A percentile compares a stretch with the other conserved stretches of the same genome.
These are phyloP conservation scores for Hawksworthiomyces lignivorus DNA, from an alignment of 2,329 filamentous ascomycete species.

Conservation along the genomic window DNA sequence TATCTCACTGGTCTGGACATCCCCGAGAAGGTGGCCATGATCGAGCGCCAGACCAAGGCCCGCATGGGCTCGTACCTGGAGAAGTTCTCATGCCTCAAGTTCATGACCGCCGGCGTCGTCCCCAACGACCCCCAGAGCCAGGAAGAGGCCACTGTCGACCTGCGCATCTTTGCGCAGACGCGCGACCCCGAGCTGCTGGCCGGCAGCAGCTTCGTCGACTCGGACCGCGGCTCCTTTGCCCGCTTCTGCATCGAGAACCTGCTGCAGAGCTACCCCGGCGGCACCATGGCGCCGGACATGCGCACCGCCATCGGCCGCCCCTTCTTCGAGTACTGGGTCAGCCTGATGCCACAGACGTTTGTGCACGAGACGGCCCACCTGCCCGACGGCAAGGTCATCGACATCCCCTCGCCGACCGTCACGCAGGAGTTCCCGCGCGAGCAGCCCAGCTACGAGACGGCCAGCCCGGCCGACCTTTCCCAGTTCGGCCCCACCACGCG, in stretches of 20 bases:
- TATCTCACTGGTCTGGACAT: conserved; percentile 21
- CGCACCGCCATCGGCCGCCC: conserved; percentile 28
- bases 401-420: neutral
- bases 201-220: conserved; percentile 17
- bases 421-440: neutral
- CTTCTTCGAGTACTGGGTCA: conserved; percentile 27
- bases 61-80: conserved; percentile 8
- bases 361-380: conserved; percentile 17
- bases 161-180: conserved; percentile 14
- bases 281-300: conserved; percentile 27
- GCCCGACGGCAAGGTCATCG: conserved; percentile 8
- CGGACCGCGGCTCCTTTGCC: conserved; percentile 23
- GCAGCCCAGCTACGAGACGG: conserved; percentile 3
- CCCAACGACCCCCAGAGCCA: conserved; percentile 9
- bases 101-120: conserved; percentile 8
- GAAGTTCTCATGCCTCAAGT: conserved; percentile 12
- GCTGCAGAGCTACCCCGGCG: conserved; percentile 31
- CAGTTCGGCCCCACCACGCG: conserved; percentile 10
- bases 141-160: conserved; percentile 12
- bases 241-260: conserved; percentile 29
- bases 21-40: conserved; percentile 23
- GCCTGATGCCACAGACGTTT: conserved; percentile 18
- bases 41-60: conserved; percentile 33
- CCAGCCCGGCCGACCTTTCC: conserved; percentile 4
- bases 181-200: conserved; percentile 17